A percentile compares a stretch with the other conserved stretches of the same genome.
Conservation (phyloP, 78 protist genomes). For the Dictyostelium discoideum region dicty_2.7 NC_007088.5:1652001-1652500, state of each 20-base stretch:
- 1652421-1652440: background rate
- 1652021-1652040: conserved; percentile 20
- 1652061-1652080: background rate
- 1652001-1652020: background rate
- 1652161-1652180: background rate
- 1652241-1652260: conserved; percentile 31
- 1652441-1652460: background rate
- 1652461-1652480: background rate
- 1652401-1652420: no score
- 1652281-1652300: conserved; percentile 73
- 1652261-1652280: conserved; percentile 61
- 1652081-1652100: background rate
- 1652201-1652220: conserved; percentile 28
- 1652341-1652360: background rate
- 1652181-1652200: background rate
- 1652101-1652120: background rate
- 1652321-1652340: conserved; percentile 67
- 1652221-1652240: conserved; percentile 69
- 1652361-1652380: no score
- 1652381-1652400: no score
- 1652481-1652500: conserved; percentile 56
- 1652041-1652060: background rate
- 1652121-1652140: background rate
- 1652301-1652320: conserved; percentile 58
- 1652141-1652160: background rate